These are phyloP conservation scores for Wickerhamiella kurtzmanii DNA, from an alignment of 805 yeast genomes.

Conservation along the genomic window DNA sequence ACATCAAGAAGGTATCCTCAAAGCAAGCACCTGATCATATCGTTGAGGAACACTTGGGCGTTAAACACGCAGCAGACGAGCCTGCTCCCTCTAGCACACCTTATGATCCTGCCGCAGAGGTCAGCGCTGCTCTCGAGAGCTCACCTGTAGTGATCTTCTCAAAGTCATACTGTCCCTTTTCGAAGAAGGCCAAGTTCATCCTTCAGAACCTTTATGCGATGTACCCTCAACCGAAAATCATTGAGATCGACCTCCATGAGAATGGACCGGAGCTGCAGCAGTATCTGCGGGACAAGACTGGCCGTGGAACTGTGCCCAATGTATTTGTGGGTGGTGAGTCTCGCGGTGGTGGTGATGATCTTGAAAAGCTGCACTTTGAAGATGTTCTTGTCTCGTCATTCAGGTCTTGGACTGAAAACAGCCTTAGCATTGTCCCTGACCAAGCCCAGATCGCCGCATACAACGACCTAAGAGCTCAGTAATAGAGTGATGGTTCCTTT, in stretches of 20 bases:
- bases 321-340: conserved; percentile 60
- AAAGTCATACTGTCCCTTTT: conserved; percentile 56
- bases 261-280: conserved; percentile 66
- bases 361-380: conserved; percentile 44
- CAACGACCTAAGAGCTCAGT: background rate
- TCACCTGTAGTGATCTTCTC: conserved; percentile 34
- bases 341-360: conserved; percentile 84
- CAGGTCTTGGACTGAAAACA: conserved; percentile 37
- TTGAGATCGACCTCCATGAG: conserved; percentile 71
- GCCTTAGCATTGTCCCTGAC: background rate
- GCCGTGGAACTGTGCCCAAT: conserved; percentile 84
- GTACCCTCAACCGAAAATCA: conserved; percentile 55
- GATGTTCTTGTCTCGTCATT: conserved; percentile 41
- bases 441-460: background rate
- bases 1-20: background rate
- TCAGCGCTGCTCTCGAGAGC: conserved; percentile 3
- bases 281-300: conserved; percentile 53
- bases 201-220: conserved; percentile 51
- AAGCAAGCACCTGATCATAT: background rate
- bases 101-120: conserved; percentile 10
- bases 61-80: background rate
- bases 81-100: background rate
- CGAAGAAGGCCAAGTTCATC: conserved; percentile 54
- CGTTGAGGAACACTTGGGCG: background rate
- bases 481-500: too few relatives aligned